A percentile compares a stretch with the other conserved stretches of the same genome.
Evolutionary conservation across 2,329 filamentous ascomycete species (phyloP).

Genomic region (Penicillium occitanis): DNA sequence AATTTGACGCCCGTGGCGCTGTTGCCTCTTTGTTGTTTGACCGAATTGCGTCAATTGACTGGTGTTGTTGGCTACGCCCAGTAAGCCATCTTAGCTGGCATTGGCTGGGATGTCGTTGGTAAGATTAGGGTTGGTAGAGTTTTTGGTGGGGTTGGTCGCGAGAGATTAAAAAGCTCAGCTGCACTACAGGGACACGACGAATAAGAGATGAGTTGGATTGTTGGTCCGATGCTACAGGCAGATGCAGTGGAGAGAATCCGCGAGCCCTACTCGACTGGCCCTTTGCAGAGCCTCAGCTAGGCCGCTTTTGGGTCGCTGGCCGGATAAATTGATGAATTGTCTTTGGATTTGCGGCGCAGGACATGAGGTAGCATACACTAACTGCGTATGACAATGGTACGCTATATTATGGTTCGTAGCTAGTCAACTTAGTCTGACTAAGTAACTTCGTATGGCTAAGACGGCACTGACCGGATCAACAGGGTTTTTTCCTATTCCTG

Average conservation of each 20-base stretch:
- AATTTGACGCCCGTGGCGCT: conserved; percentile 1
- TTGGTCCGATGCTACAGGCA: not conserved
- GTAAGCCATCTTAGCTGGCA: not conserved
- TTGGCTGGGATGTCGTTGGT: conserved; percentile 1
- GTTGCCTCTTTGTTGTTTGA: not conserved
- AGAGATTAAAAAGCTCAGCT: not conserved
- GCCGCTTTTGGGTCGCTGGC: not conserved
- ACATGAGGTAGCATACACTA: not conserved
- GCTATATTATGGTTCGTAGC: not conserved
- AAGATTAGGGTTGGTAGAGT: not conserved
- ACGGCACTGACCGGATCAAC: conserved; percentile 12
- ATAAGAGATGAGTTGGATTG: not conserved
- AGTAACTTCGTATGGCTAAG: not conserved
- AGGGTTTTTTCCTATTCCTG: conserved; percentile 1
- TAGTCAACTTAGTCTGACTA: too few species aligned
- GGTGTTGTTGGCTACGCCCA: not conserved
- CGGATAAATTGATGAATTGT: not conserved
- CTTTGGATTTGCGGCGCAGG: not conserved
- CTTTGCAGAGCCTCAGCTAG: conserved; percentile 13
- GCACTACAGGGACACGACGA: not conserved
- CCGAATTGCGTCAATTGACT: not conserved
- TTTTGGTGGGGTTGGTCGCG: not conserved
- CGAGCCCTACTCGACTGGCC: not conserved
- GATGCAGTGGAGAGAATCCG: not conserved
- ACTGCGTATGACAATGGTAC: not conserved